Conservation (phyloP, 2,329 filamentous ascomycete species). For the Clarireedia hainanense region DNA sequence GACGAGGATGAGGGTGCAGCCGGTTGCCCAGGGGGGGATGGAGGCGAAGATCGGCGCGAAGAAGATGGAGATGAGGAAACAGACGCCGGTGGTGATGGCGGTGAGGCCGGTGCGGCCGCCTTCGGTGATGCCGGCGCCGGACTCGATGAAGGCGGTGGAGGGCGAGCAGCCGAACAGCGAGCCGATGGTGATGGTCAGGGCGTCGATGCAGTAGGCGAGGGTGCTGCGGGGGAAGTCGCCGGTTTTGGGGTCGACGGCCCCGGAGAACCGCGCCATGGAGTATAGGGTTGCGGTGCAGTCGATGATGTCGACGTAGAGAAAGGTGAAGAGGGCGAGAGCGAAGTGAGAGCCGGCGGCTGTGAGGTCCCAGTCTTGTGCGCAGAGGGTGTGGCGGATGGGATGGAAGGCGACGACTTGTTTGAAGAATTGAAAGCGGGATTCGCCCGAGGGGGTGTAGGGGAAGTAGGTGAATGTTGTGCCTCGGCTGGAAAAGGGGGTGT, state of each 20-base stretch:
- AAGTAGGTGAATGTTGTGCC: slow-evolving; percentile 66
- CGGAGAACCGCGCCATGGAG: slow-evolving; percentile 73
- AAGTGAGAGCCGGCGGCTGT: slow-evolving; percentile 46
- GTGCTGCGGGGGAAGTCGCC: slow-evolving; percentile 84
- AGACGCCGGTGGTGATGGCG: slow-evolving; percentile 59
- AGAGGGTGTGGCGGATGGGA: slow-evolving; percentile 56
- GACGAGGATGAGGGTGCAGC: slow-evolving; percentile 63
- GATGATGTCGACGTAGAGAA: slow-evolving; percentile 73
- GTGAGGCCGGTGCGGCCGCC: slow-evolving; percentile 68
- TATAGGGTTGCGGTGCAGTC: slow-evolving; percentile 72
- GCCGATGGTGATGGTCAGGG: slow-evolving; percentile 62
- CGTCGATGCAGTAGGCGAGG: slow-evolving; percentile 68
- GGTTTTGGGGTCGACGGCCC: slow-evolving; percentile 53
- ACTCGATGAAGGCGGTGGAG: slow-evolving; percentile 69
- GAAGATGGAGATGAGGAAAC: slow-evolving; percentile 65
- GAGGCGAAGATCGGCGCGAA: slow-evolving; percentile 71
- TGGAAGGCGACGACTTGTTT: slow-evolving; percentile 64
- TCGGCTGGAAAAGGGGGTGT: slow-evolving; percentile 35
- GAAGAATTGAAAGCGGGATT: slow-evolving; percentile 64
- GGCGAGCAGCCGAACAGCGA: slow-evolving; percentile 63
- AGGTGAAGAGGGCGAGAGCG: slow-evolving; percentile 64
- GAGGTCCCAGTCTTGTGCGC: slow-evolving; percentile 60
- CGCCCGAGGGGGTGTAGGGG: slow-evolving; percentile 54
- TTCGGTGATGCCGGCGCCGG: slow-evolving; percentile 67
- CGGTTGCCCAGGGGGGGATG: slow-evolving; percentile 71